These are phyloP conservation scores for Daldinia sp. DNA, from an alignment of 2,329 filamentous ascomycete species.

Conservation along the genomic window DNA sequence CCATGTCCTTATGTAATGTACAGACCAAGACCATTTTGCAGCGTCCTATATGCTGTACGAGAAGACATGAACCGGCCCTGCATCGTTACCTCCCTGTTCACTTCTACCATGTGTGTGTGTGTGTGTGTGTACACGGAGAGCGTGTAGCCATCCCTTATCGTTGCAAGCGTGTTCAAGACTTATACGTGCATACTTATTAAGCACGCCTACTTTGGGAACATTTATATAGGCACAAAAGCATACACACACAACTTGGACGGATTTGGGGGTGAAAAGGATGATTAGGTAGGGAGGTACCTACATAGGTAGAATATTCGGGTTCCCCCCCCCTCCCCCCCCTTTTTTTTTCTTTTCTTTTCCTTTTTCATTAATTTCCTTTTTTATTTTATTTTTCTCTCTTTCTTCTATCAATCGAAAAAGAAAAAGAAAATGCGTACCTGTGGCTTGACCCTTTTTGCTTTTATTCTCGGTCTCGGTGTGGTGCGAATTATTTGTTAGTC, in stretches of 20 bases:
- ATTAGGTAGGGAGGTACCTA: too few species aligned
- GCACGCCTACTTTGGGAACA: too few species aligned
- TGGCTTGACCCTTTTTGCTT: slow-evolving; percentile 31
- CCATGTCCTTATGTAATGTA: slow-evolving; percentile 13
- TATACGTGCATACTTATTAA: not conserved
- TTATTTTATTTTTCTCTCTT: not conserved
- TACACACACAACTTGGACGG: too few species aligned
- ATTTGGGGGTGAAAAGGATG: too few species aligned
- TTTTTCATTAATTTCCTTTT: not conserved
- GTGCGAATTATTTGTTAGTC: slow-evolving; percentile 6
- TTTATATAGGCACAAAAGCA: not conserved
- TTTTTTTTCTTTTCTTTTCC: too few species aligned
- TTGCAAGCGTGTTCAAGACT: not conserved
- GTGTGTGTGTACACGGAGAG: too few species aligned
- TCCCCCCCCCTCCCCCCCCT: too few species aligned
- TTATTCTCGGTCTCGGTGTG: slow-evolving; percentile 25
- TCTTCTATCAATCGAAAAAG: not conserved
- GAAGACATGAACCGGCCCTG: not conserved
- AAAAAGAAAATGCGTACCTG: not conserved
- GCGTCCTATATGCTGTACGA: not conserved
- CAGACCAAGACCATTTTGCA: not conserved
- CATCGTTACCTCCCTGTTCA: not conserved
- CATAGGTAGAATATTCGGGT: too few species aligned
- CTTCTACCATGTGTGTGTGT: not conserved
- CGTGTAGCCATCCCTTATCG: too few species aligned